Conservation (phyloP, 2,329 filamentous ascomycete genomes). For the Dothideomycetes sp. region DNA sequence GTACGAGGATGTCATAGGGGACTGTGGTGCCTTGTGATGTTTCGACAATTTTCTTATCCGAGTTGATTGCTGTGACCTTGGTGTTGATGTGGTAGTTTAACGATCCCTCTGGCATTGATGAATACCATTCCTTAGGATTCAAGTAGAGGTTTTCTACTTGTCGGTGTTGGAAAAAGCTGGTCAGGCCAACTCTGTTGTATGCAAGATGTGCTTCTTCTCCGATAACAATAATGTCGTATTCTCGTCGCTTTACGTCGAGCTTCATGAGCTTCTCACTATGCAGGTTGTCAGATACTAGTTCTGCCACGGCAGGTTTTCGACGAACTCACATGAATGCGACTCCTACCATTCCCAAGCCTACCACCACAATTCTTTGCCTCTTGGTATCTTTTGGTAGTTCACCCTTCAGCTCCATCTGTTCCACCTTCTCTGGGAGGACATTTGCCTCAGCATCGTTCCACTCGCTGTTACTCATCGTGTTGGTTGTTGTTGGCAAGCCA, state of each 20-base stretch:
- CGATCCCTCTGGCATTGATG: slow-evolving; percentile 54
- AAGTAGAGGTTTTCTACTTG: slow-evolving; percentile 81
- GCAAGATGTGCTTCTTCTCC: slow-evolving; percentile 82
- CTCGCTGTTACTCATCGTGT: slow-evolving; percentile 34
- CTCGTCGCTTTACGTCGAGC: slow-evolving; percentile 62
- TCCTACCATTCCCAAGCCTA: slow-evolving; percentile 86
- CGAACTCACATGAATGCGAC: slow-evolving; percentile 75
- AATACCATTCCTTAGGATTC: slow-evolving; percentile 76
- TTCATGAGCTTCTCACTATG: slow-evolving; percentile 80
- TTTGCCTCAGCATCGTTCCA: slow-evolving; percentile 40
- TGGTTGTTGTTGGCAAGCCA: neutral
- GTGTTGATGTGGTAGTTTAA: slow-evolving; percentile 70
- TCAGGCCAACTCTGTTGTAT: slow-evolving; percentile 84
- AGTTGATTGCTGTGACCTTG: slow-evolving; percentile 57
- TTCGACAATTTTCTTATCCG: slow-evolving; percentile 54
- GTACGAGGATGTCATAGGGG: slow-evolving; percentile 68
- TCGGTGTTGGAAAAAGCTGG: slow-evolving; percentile 79
- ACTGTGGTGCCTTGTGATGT: slow-evolving; percentile 63
- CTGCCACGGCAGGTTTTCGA: neutral
- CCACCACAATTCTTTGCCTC: slow-evolving; percentile 66
- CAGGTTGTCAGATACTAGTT: slow-evolving; percentile 2
- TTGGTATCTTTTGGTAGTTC: slow-evolving; percentile 28
- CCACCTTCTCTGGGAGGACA: slow-evolving; percentile 35
- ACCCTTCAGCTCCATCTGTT: slow-evolving; percentile 25
- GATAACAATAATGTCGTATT: slow-evolving; percentile 76